Percentiles rank a stretch among this genome's conserved stretches.
Evolutionary conservation across 768 basidiomycete genomes (phyloP).

Genomic region (Hericium erinaceus): DNA sequence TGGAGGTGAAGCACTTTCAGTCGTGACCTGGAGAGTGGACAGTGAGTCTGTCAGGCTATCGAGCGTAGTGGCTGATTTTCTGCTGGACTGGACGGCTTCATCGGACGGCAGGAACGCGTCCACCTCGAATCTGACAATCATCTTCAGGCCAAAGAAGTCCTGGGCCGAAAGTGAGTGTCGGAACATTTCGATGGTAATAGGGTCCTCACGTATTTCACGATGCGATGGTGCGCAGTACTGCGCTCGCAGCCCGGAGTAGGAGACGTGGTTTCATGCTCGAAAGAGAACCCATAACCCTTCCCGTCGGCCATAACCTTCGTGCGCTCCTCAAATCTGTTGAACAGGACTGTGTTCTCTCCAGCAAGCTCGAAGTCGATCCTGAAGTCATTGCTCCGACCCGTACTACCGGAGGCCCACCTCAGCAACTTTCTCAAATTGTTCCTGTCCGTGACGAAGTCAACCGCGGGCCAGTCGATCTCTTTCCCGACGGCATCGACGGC

Average conservation of each 20-base stretch:
- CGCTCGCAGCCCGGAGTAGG: slow-evolving; percentile 38
- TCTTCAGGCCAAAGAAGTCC: slow-evolving; percentile 47
- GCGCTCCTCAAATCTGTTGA: slow-evolving; percentile 49
- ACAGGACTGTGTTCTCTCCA: slow-evolving; percentile 46
- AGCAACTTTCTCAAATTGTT: slow-evolving; percentile 58
- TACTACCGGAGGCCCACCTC: slow-evolving; percentile 36
- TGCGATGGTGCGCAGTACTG: slow-evolving; percentile 50
- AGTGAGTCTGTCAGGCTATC: not conserved
- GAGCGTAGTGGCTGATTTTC: not conserved
- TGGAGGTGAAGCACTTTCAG: not conserved
- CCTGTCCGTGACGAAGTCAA: slow-evolving; percentile 51
- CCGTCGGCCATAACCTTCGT: slow-evolving; percentile 12
- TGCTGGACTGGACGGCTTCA: not conserved
- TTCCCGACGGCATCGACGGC: slow-evolving; percentile 38
- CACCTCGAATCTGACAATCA: slow-evolving; percentile 48
- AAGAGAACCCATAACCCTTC: slow-evolving; percentile 42
- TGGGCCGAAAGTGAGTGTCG: slow-evolving; percentile 16
- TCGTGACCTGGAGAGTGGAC: not conserved
- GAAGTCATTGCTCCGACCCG: slow-evolving; percentile 37
- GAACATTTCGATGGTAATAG: not conserved
- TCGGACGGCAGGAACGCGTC: slow-evolving; percentile 24
- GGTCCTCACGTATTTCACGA: slow-evolving; percentile 44
- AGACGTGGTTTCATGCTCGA: slow-evolving; percentile 46
- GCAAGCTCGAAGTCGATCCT: slow-evolving; percentile 65
- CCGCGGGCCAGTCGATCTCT: slow-evolving; percentile 27